Conservation (phyloP, 495 filamentous ascomycete species). For the Aspergillus affinis region DNA sequence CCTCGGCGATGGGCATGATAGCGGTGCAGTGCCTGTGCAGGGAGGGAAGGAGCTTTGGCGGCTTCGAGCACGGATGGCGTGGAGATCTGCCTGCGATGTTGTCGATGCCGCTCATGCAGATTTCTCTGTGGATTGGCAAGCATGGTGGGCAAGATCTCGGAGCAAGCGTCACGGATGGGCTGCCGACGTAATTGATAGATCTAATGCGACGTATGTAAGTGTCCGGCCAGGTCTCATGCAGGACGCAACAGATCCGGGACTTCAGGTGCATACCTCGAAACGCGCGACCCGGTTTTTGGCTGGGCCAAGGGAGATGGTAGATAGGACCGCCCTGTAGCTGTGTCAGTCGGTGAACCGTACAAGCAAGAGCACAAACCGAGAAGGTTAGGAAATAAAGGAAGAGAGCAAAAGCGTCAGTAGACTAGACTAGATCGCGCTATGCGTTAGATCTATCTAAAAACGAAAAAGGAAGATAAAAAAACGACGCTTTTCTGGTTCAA, state of each 20-base stretch:
- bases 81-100: slow-evolving; percentile 86
- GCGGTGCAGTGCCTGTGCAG: slow-evolving; percentile 52
- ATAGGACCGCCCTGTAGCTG: slow-evolving; percentile 29
- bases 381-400: slow-evolving; percentile 17
- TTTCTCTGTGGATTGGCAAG: slow-evolving; percentile 68
- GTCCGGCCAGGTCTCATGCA: background rate
- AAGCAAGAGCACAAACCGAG: slow-evolving; percentile 23
- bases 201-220: slow-evolving; percentile 18
- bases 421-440: slow-evolving; percentile 18
- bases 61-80: slow-evolving; percentile 74
- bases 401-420: slow-evolving; percentile 14
- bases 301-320: slow-evolving; percentile 23
- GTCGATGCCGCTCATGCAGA: slow-evolving; percentile 67
- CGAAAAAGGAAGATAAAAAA: background rate
- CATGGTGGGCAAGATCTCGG: slow-evolving; percentile 52
- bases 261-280: slow-evolving; percentile 23
- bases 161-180: slow-evolving; percentile 19
- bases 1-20: slow-evolving; percentile 67
- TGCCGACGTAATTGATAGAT: slow-evolving; percentile 19
- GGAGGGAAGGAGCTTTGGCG: slow-evolving; percentile 61
- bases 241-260: background rate
- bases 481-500: slow-evolving; percentile 1
- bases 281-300: slow-evolving; percentile 23
- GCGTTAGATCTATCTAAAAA: slow-evolving; percentile 15
- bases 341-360: slow-evolving; percentile 41